These are phyloP conservation scores for Cladosporium sp. DNA, from an alignment of 2,329 filamentous ascomycete species.

Conservation along the genomic window DNA sequence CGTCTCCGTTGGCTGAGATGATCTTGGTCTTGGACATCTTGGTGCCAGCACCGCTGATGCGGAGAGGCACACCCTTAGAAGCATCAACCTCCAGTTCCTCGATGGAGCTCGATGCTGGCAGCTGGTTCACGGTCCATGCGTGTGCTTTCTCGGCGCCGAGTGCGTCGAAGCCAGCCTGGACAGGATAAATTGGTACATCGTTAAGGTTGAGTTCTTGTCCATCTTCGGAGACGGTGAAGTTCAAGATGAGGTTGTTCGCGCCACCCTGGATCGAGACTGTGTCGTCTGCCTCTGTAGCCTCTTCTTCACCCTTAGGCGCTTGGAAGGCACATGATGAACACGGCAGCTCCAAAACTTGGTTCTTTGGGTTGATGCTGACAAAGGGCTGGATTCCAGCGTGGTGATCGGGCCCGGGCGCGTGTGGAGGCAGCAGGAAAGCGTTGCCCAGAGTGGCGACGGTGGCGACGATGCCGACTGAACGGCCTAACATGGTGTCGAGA, in stretches of 20 bases:
- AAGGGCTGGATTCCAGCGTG: constrained; percentile 23
- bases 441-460: constrained; percentile 35
- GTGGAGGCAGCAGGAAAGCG: constrained; percentile 58
- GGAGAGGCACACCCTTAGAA: constrained; percentile 40
- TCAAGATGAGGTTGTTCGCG: constrained; percentile 45
- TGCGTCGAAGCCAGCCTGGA: constrained; percentile 19
- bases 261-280: constrained; percentile 36
- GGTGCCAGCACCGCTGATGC: constrained; percentile 37
- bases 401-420: constrained; percentile 43
- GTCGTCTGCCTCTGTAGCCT: constrained; percentile 29
- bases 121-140: constrained; percentile 13
- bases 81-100: constrained; percentile 26
- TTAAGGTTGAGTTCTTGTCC: constrained; percentile 57
- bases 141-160: constrained; percentile 13
- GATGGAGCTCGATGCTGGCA: constrained; percentile 16
- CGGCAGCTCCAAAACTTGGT: constrained; percentile 51
- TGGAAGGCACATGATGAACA: constrained; percentile 58
- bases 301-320: constrained; percentile 33
- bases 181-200: constrained; percentile 60
- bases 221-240: constrained; percentile 55
- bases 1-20: constrained; percentile 54
- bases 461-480: constrained; percentile 24
- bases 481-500: constrained; percentile 9
- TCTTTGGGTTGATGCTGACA: constrained; percentile 42
- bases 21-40: constrained; percentile 45